Percentiles rank a stretch among this genome's conserved stretches.
phyloP scores from a whole-genome alignment of 2,329 filamentous ascomycete genomes.

The Diaporthe velutina region DNA sequence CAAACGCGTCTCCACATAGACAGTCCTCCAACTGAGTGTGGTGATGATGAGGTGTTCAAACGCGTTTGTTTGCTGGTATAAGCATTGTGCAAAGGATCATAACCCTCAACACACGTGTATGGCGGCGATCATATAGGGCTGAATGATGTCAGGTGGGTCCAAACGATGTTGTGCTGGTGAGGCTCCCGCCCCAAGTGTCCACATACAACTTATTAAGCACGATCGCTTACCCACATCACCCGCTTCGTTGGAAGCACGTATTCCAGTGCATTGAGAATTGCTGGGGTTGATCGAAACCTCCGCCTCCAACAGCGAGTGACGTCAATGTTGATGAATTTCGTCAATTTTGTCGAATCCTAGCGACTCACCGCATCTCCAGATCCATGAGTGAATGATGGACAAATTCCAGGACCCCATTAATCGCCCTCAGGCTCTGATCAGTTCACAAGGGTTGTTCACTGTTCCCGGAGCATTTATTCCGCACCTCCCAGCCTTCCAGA shows the following conservation, averaged over 20 bases:
- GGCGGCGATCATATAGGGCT: not conserved
- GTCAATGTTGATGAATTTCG: not conserved
- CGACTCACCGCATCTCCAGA: not conserved
- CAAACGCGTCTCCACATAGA: not conserved
- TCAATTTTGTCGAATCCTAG: not conserved
- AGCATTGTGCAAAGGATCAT: not conserved
- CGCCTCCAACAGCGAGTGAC: not conserved
- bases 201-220: slow-evolving; percentile 3
- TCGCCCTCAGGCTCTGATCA: too few relatives aligned
- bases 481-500: not conserved
- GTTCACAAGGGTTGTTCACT: too few relatives aligned
- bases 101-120: not conserved
- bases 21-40: not conserved
- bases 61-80: not conserved
- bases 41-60: too few relatives aligned
- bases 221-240: not conserved
- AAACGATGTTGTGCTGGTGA: not conserved
- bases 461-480: not conserved
- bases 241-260: not conserved
- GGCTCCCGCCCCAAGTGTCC: not conserved
- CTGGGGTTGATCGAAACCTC: not conserved
- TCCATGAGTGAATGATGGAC: not conserved
- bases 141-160: slow-evolving; percentile 5
- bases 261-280: not conserved
- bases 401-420: too few relatives aligned